These are phyloP conservation scores for Fusarium tjaetaba DNA, from an alignment of 2,329 filamentous ascomycete genomes.

Conservation along the genomic window DNA sequence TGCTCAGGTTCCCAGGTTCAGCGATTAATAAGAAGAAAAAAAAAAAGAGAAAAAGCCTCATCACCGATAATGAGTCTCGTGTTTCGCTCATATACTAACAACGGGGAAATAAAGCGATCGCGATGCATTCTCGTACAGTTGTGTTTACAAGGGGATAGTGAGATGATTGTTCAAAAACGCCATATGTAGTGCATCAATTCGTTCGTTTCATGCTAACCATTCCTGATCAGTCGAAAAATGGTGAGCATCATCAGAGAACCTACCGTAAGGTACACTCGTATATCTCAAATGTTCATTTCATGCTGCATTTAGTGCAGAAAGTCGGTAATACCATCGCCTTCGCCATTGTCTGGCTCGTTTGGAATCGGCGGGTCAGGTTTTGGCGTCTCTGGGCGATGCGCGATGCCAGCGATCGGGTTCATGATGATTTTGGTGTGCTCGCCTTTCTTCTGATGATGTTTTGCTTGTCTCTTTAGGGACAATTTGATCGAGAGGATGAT, in stretches of 20 bases:
- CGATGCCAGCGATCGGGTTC: constrained; percentile 9
- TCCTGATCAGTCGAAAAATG: constrained; percentile 25
- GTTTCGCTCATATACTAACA: background rate
- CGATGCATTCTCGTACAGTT: constrained; percentile 9
- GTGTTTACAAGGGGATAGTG: background rate
- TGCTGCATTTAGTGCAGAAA: constrained; percentile 25
- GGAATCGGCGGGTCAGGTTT: constrained; percentile 45
- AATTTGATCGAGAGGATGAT: background rate
- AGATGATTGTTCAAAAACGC: constrained; percentile 10
- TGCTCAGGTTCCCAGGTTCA: background rate
- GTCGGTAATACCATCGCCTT: constrained; percentile 47
- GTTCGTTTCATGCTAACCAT: constrained; percentile 17
- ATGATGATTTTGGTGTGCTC: constrained; percentile 2
- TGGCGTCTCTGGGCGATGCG: constrained; percentile 47
- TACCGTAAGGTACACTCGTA: constrained; percentile 8
- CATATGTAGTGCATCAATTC: constrained; percentile 8
- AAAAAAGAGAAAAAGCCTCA: background rate
- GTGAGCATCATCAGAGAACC: background rate
- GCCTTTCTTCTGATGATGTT: background rate
- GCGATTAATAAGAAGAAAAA: background rate
- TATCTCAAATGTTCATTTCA: background rate
- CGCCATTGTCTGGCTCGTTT: constrained; percentile 45
- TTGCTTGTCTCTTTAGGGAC: background rate
- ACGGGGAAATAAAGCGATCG: background rate
- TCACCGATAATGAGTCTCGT: background rate